phyloP scores from a whole-genome alignment of 257 asterid species.

The Forsythia suspensa region DNA sequence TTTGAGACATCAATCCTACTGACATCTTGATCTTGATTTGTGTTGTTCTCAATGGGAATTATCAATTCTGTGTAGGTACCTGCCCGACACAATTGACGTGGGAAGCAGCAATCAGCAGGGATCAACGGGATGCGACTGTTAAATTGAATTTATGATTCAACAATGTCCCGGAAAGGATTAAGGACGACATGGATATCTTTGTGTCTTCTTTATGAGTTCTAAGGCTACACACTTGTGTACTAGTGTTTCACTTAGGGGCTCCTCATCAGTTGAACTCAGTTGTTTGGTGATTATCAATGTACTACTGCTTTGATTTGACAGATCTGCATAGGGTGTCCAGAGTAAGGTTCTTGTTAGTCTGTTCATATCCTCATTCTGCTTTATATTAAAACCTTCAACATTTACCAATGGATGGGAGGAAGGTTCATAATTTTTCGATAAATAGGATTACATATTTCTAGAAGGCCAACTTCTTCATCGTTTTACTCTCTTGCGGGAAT shows the following conservation, averaged over 20 bases:
- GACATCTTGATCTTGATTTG: constrained; percentile 16
- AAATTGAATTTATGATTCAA: constrained; percentile 16
- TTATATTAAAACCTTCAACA: no score
- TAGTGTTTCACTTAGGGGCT: neutral
- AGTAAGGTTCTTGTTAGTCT: no score
- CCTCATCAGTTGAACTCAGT: no score
- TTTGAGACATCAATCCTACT: neutral
- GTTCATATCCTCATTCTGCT: no score
- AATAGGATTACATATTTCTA: no score
- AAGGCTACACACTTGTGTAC: constrained; percentile 14
- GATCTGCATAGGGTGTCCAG: no score
- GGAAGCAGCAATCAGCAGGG: constrained; percentile 53
- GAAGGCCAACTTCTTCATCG: no score
- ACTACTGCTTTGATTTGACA: neutral
- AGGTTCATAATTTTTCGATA: no score
- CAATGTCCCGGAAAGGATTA: neutral
- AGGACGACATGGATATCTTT: constrained; percentile 7
- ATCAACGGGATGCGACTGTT: constrained; percentile 64
- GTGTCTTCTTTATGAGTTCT: constrained; percentile 8
- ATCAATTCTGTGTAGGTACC: constrained; percentile 36
- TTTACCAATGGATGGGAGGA: no score
- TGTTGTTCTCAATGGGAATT: neutral
- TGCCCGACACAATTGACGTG: constrained; percentile 62
- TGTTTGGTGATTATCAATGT: neutral
- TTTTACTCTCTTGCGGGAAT: no score